Percentiles rank a stretch among this genome's conserved stretches.
Conservation (phyloP, 192 early-diverging fungal genomes). For the Spizellomyces sp. region DNA sequence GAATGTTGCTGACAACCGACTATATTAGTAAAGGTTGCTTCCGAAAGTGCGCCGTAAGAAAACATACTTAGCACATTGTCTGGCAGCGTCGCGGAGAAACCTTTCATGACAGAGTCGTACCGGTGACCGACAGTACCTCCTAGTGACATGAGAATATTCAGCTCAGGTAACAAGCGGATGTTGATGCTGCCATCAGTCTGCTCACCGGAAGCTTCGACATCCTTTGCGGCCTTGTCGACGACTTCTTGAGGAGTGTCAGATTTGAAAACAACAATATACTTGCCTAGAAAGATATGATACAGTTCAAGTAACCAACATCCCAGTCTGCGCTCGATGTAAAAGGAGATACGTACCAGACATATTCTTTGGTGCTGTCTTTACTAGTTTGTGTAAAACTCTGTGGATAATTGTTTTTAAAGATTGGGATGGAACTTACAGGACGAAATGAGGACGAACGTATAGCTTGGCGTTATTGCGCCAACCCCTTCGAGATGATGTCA, state of each 20-base stretch:
- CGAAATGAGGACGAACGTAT: no score
- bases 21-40: not conserved
- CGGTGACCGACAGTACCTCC: conserved; percentile 52
- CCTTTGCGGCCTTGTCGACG: conserved; percentile 42
- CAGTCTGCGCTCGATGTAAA: conserved; percentile 14
- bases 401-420: no score
- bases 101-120: conserved; percentile 53
- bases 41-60: no score
- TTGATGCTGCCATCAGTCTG: not conserved
- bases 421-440: no score
- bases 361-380: no score
- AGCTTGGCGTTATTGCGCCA: no score
- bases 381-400: no score
- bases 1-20: conserved; percentile 42
- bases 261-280: conserved; percentile 62
- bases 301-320: conserved; percentile 35
- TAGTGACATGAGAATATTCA: conserved; percentile 25
- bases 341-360: no score
- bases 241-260: conserved; percentile 41
- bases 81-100: conserved; percentile 60
- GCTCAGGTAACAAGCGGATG: conserved; percentile 17
- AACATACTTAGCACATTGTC: conserved; percentile 49
- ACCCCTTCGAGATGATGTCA: no score
- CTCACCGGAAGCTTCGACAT: conserved; percentile 30
- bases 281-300: conserved; percentile 28